Conservation (phyloP, 2,329 filamentous ascomycete species). For the Sarocladium oryzae region DNA sequence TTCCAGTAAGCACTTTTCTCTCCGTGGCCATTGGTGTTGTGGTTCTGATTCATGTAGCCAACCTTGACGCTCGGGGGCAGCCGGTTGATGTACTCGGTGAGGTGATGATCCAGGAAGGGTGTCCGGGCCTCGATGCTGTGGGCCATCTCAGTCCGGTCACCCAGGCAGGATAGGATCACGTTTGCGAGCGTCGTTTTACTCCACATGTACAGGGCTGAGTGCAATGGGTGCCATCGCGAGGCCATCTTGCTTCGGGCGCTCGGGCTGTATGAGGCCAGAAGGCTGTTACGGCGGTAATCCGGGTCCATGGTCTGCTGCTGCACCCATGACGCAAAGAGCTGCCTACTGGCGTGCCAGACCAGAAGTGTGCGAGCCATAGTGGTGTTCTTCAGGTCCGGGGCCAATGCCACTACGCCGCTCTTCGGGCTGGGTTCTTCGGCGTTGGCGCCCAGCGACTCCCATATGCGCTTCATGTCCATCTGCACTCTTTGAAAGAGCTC, state of each 20-base stretch:
- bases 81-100: slow-evolving; percentile 23
- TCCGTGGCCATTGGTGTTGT: neutral
- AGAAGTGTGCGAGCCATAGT: neutral
- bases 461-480: slow-evolving; percentile 4
- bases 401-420: neutral
- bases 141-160: slow-evolving; percentile 30
- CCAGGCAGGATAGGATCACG: slow-evolving; percentile 22
- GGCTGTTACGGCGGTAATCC: neutral
- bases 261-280: slow-evolving; percentile 11
- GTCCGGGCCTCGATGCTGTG: slow-evolving; percentile 28
- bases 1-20: slow-evolving; percentile 7
- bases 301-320: neutral
- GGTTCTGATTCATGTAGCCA: slow-evolving; percentile 10
- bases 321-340: neutral
- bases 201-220: slow-evolving; percentile 22
- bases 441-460: neutral
- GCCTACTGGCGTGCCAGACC: neutral
- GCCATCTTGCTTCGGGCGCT: slow-evolving; percentile 17
- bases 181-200: slow-evolving; percentile 18
- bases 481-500: neutral
- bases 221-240: slow-evolving; percentile 23
- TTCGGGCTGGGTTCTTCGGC: neutral
- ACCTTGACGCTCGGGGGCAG: slow-evolving; percentile 25
- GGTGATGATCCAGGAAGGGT: slow-evolving; percentile 29
- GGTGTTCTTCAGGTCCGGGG: no score